Conservation (phyloP, 2,329 filamentous ascomycete genomes). For the Nothopassalora personata region DNA sequence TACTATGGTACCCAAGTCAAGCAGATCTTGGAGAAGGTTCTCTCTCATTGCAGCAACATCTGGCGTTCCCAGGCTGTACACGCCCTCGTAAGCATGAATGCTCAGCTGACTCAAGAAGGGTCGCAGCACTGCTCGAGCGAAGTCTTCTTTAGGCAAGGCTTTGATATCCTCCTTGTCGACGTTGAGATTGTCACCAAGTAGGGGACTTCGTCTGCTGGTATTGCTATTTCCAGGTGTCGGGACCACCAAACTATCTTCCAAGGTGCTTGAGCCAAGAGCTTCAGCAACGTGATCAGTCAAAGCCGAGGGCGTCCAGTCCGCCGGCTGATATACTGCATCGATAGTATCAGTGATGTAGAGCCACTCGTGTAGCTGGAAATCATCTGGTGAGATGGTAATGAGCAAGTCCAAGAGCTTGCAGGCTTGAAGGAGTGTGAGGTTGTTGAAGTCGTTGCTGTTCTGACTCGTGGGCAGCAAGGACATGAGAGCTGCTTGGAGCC, state of each 20-base stretch:
- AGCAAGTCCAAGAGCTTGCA: constrained; percentile 89
- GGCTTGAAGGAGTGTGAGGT: constrained; percentile 74
- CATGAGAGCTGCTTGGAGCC: constrained; percentile 73
- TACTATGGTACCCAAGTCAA: constrained; percentile 47
- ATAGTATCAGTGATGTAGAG: constrained; percentile 95
- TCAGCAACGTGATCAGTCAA: constrained; percentile 82
- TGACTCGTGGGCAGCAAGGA: constrained; percentile 66
- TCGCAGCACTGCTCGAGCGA: constrained; percentile 71
- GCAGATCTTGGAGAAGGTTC: constrained; percentile 28
- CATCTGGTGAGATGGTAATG: constrained; percentile 81
- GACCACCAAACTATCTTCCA: constrained; percentile 20
- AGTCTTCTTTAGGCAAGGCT: constrained; percentile 51
- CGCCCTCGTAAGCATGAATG: constrained; percentile 88
- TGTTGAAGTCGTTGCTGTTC: constrained; percentile 67
- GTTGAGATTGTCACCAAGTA: constrained; percentile 48
- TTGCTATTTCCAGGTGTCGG: not conserved
- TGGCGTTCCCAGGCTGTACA: constrained; percentile 72
- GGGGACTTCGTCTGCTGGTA: constrained; percentile 25
- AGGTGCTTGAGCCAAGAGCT: constrained; percentile 51
- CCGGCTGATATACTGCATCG: constrained; percentile 82
- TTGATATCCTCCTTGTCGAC: constrained; percentile 53
- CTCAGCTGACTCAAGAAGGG: constrained; percentile 90
- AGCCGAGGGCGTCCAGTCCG: constrained; percentile 63
- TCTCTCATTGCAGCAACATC: constrained; percentile 58
- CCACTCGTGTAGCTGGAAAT: constrained; percentile 98